These are phyloP conservation scores for Incumbomyces delicatus DNA, from an alignment of 2,329 filamentous ascomycete genomes.

Conservation along the genomic window DNA sequence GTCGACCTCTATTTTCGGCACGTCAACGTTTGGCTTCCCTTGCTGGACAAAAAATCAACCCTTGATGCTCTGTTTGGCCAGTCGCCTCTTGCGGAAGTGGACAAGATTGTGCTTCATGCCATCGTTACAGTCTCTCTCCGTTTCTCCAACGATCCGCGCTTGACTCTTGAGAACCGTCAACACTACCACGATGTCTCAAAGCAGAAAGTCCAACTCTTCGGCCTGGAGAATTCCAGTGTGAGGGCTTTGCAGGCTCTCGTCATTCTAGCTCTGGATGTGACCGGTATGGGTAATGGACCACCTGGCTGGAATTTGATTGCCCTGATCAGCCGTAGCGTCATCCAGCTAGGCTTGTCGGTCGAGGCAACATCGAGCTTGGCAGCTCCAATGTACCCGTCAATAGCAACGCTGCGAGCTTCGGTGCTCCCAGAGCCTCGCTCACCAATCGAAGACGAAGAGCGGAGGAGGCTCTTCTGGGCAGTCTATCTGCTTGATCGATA, in stretches of 20 bases:
- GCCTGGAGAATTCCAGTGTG: constrained; percentile 80
- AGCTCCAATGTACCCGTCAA: constrained; percentile 69
- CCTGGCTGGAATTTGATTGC: constrained; percentile 89
- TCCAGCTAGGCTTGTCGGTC: constrained; percentile 75
- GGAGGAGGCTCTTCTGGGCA: constrained; percentile 85
- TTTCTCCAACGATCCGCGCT: constrained; percentile 66
- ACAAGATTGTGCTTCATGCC: constrained; percentile 73
- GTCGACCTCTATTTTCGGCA: constrained; percentile 71
- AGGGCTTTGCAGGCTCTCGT: constrained; percentile 79
- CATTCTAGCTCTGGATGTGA: constrained; percentile 74
- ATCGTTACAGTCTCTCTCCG: constrained; percentile 81
- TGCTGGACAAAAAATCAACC: constrained; percentile 75
- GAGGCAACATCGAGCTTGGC: constrained; percentile 72
- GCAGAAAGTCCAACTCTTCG: constrained; percentile 75
- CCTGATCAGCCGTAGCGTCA: constrained; percentile 75
- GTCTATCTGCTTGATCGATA: constrained; percentile 84
- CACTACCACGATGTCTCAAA: constrained; percentile 75
- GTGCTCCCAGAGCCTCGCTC: constrained; percentile 71
- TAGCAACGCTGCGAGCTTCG: constrained; percentile 76
- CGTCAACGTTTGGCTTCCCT: constrained; percentile 77
- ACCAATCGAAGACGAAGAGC: constrained; percentile 82
- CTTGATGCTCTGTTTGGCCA: constrained; percentile 69
- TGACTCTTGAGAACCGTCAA: constrained; percentile 62
- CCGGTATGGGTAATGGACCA: constrained; percentile 78
- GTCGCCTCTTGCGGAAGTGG: constrained; percentile 47